These are phyloP conservation scores for Harringtonia aguacate DNA, from an alignment of 2,329 filamentous ascomycete genomes.

Conservation along the genomic window DNA sequence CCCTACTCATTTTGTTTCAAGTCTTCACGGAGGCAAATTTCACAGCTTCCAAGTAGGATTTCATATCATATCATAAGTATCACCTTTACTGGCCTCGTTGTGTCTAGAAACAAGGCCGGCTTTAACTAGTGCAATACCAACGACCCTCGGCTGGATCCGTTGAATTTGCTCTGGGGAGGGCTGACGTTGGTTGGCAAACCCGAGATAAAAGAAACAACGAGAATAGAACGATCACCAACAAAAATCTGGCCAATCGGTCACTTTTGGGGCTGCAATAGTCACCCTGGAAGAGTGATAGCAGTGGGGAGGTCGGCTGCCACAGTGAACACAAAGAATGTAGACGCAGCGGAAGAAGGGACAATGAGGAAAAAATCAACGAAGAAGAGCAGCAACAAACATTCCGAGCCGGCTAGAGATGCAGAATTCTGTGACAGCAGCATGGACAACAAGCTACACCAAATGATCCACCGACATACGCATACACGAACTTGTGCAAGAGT, in stretches of 20 bases:
- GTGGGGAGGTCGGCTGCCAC: not conserved
- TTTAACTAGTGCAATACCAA: not conserved
- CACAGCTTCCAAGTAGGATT: too few relatives aligned
- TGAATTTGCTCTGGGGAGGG: constrained; percentile 5
- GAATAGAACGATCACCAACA: not conserved
- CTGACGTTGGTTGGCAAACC: not conserved
- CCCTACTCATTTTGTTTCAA: not conserved
- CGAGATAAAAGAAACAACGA: not conserved
- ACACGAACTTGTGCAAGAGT: not conserved
- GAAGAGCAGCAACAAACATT: too few relatives aligned
- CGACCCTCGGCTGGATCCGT: not conserved
- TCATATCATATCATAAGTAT: not conserved
- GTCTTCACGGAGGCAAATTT: too few relatives aligned
- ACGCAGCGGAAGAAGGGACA: too few relatives aligned
- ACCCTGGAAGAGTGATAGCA: too few relatives aligned
- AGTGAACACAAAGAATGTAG: not conserved
- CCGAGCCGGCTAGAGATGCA: too few relatives aligned
- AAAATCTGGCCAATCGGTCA: too few relatives aligned
- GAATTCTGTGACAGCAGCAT: not conserved
- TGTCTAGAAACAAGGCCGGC: not conserved
- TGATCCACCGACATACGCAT: not conserved
- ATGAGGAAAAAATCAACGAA: too few relatives aligned
- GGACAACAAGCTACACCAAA: not conserved
- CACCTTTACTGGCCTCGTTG: not conserved
- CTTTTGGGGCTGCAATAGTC: too few relatives aligned